Evolutionary conservation across 176 grass and related monocot genomes (phyloP).

Genomic region (Ensete glaucum): DNA sequence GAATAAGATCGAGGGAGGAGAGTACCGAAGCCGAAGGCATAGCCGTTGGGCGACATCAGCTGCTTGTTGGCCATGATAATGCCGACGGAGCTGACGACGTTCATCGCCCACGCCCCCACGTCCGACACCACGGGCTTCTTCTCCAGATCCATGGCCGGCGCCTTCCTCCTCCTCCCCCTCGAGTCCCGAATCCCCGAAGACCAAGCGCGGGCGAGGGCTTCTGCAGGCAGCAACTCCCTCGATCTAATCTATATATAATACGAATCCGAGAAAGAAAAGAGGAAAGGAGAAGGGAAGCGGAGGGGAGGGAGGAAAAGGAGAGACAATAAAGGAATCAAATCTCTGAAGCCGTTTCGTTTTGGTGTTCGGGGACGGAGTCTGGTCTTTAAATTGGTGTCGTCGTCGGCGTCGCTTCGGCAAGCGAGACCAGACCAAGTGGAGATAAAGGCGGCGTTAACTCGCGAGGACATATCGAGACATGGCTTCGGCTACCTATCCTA

Average conservation of each 20-base stretch:
- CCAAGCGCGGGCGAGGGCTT: neutral
- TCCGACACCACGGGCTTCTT: constrained; percentile 74
- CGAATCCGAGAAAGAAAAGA: neutral
- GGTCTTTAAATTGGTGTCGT: no score
- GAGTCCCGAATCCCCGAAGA: neutral
- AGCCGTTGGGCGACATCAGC: constrained; percentile 87
- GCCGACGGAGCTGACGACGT: constrained; percentile 95
- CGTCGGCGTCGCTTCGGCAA: no score
- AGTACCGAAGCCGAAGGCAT: constrained; percentile 83
- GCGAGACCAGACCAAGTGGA: no score
- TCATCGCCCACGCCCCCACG: constrained; percentile 85
- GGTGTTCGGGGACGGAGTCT: neutral
- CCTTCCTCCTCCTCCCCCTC: neutral
- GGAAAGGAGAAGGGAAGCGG: neutral
- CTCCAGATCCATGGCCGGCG: constrained; percentile 28
- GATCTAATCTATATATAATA: neutral
- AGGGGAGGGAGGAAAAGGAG: neutral
- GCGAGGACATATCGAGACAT: no score
- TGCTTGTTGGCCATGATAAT: constrained; percentile 98
- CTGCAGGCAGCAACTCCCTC: neutral
- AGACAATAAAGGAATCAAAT: neutral
- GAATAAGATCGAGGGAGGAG: constrained; percentile 26
- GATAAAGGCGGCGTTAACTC: no score
- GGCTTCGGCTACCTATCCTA: no score
- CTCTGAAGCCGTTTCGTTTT: neutral